Evolutionary conservation across 148 eudicot species (phyloP).

Genomic region (Rheum nobile): DNA sequence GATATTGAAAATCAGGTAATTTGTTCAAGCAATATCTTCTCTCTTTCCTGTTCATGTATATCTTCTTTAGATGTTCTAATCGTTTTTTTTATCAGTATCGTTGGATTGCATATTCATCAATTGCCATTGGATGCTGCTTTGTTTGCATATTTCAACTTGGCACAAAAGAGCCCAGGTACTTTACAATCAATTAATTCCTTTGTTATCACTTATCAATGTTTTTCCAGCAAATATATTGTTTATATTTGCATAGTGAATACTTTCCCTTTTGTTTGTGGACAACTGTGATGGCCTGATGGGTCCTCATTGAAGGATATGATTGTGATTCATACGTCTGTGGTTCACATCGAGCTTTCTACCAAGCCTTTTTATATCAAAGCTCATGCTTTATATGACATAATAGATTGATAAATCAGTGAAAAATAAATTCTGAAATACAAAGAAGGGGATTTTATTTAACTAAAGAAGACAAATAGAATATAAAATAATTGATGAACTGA

Average conservation of each 20-base stretch:
- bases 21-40: not conserved
- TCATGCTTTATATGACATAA: not conserved
- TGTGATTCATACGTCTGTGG: not conserved
- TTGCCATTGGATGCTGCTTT: slow-evolving; percentile 77
- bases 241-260: not conserved
- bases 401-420: not conserved
- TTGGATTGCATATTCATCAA: slow-evolving; percentile 83
- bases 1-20: slow-evolving; percentile 79
- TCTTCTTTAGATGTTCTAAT: slow-evolving; percentile 9
- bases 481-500: too few relatives aligned
- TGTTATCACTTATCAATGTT: not conserved
- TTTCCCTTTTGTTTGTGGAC: not conserved
- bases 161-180: slow-evolving; percentile 84
- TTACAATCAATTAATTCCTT: not conserved
- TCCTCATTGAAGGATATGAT: not conserved
- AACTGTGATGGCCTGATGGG: not conserved
- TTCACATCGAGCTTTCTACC: not conserved
- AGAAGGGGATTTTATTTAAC: too few relatives aligned
- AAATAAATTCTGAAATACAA: too few relatives aligned
- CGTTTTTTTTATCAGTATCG: slow-evolving; percentile 52
- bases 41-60: not conserved
- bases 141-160: slow-evolving; percentile 69
- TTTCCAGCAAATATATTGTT: not conserved
- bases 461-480: too few relatives aligned
- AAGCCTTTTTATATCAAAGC: not conserved